Conservation (phyloP, 2,329 filamentous ascomycete species). For the Botrytis squamosa region DNA sequence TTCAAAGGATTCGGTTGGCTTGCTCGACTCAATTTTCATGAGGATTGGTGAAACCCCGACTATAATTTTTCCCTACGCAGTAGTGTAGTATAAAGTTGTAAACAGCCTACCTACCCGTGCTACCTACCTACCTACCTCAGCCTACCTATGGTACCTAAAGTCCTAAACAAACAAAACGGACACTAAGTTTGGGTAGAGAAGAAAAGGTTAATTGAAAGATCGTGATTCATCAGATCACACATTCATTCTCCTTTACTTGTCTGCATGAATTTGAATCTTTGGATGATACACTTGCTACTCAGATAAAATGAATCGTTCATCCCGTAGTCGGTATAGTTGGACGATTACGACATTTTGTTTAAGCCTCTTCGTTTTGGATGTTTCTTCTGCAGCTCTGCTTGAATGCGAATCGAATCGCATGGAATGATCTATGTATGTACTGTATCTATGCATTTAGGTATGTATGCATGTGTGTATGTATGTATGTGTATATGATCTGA, state of each 20-base stretch:
- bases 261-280: neutral
- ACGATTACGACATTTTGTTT: slow-evolving; percentile 1
- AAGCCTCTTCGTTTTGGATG: neutral
- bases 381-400: slow-evolving; percentile 1
- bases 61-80: neutral
- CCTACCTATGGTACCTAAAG: neutral
- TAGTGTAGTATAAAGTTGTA: too few relatives aligned
- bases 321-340: neutral
- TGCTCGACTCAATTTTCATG: neutral
- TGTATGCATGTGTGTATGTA: neutral
- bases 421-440: slow-evolving; percentile 2
- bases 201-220: neutral
- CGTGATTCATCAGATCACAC: neutral
- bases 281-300: neutral
- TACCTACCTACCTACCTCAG: neutral
- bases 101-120: neutral
- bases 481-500: neutral
- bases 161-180: neutral
- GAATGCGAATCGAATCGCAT: neutral
- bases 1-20: slow-evolving; percentile 16
- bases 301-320: neutral
- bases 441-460: neutral
- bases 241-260: neutral
- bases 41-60: slow-evolving; percentile 5
- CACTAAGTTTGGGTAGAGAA: neutral